Evolutionary conservation across 2,329 filamentous ascomycete genomes (phyloP).

Genomic region (Simplicillium aogashimaense): DNA sequence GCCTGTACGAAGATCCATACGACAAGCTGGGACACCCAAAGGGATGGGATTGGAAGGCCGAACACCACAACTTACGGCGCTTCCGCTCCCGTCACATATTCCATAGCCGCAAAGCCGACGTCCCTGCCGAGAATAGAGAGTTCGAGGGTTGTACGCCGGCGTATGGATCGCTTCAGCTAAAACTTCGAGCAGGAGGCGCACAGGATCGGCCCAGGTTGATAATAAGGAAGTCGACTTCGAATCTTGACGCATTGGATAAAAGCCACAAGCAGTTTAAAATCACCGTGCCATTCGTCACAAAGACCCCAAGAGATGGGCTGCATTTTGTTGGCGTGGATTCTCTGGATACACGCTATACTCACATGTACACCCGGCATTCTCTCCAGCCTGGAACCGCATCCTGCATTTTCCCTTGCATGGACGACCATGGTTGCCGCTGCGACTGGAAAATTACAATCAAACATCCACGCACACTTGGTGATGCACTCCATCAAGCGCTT

Average conservation of each 20-base stretch:
- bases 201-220: constrained; percentile 29
- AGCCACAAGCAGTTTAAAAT: constrained; percentile 38
- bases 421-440: constrained; percentile 71
- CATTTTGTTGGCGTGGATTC: constrained; percentile 84
- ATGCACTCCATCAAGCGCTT: constrained; percentile 49
- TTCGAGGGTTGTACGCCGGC: constrained; percentile 44
- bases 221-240: constrained; percentile 31
- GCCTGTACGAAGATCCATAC: constrained; percentile 55
- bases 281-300: constrained; percentile 66
- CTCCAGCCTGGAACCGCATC: constrained; percentile 69
- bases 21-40: constrained; percentile 50
- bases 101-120: constrained; percentile 39
- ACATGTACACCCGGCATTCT: constrained; percentile 81
- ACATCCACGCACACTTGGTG: constrained; percentile 76
- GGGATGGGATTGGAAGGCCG: constrained; percentile 51
- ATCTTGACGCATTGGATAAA: constrained; percentile 19
- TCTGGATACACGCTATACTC: constrained; percentile 74
- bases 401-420: constrained; percentile 87
- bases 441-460: constrained; percentile 85
- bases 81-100: constrained; percentile 52
- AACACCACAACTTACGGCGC: constrained; percentile 67
- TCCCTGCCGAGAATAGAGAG: constrained; percentile 45
- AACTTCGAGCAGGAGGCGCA: constrained; percentile 28
- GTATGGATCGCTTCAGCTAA: constrained; percentile 40
- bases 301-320: constrained; percentile 71